Conservation (phyloP, 1,284 basidiomycete species). For the Cutaneotrichosporon mucoides region DNA sequence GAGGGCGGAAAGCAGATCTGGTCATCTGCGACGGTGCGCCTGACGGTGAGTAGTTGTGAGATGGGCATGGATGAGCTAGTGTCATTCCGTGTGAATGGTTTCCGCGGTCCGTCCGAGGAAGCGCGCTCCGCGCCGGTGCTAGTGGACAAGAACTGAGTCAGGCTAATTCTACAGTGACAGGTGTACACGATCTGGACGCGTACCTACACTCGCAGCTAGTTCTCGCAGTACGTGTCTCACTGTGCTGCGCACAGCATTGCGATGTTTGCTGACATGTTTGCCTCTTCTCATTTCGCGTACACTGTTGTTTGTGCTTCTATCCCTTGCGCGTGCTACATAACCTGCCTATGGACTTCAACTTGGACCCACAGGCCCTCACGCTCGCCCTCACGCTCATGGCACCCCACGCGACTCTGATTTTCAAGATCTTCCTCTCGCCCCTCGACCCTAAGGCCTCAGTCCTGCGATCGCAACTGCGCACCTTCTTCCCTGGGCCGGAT, state of each 20-base stretch:
- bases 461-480: conserved; percentile 50
- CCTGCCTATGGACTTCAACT: too few relatives aligned
- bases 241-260: not conserved
- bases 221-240: conserved; percentile 47
- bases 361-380: conserved; percentile 49
- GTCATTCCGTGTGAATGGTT: too few relatives aligned
- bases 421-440: conserved; percentile 57
- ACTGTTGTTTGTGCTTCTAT: too few relatives aligned
- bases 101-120: too few relatives aligned
- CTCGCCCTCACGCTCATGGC: conserved; percentile 55
- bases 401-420: conserved; percentile 54
- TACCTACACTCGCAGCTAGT: conserved; percentile 58
- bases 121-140: too few relatives aligned
- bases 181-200: conserved; percentile 57
- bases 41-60: conserved; percentile 47
- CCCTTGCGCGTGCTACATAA: too few relatives aligned
- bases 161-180: conserved; percentile 50
- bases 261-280: not conserved
- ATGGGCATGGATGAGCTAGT: too few relatives aligned
- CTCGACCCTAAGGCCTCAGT: conserved; percentile 50
- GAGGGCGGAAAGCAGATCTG: conserved; percentile 53
- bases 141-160: too few relatives aligned
- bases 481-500: conserved; percentile 50
- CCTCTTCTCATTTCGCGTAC: too few relatives aligned
- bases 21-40: conserved; percentile 60